phyloP scores from a whole-genome alignment of 106 monocot species.

The Alisma plantagoaquatica region DNA sequence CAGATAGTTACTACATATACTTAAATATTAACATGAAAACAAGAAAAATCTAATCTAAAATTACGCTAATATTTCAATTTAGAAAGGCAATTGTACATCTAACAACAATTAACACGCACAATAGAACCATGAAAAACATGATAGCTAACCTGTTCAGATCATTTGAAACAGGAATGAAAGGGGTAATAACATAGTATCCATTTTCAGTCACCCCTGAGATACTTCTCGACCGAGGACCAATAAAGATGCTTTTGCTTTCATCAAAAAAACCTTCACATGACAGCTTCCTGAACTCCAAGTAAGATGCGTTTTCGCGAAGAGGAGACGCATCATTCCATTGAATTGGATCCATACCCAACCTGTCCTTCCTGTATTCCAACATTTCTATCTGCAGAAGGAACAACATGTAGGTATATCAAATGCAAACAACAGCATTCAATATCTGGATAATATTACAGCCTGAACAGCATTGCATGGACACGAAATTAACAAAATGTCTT shows the following conservation, averaged over 20 bases:
- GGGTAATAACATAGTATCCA: conserved; percentile 85
- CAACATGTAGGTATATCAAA: conserved; percentile 2
- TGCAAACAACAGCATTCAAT: no score
- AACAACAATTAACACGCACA: no score
- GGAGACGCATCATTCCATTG: conserved; percentile 29
- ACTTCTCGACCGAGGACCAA: conserved; percentile 92
- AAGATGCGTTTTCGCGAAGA: conserved; percentile 13
- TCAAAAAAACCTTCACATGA: conserved; percentile 72
- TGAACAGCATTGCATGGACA: no score
- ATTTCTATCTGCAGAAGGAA: conserved; percentile 50
- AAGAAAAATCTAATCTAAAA: no score
- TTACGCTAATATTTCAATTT: no score
- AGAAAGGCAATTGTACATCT: no score
- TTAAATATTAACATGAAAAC: no score
- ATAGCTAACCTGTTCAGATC: conserved; percentile 49
- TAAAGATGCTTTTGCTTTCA: conserved; percentile 56
- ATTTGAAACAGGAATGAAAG: conserved; percentile 44
- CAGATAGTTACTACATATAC: no score
- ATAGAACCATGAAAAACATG: no score
- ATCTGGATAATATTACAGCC: no score
- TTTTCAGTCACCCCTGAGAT: conserved; percentile 92
- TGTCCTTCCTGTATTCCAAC: conserved; percentile 82
- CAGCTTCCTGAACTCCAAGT: conserved; percentile 73
- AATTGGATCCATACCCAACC: conserved; percentile 86
- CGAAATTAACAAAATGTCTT: not conserved